These are phyloP conservation scores for Akebia trifoliata DNA, from an alignment of 164 flowering plant genomes.

Conservation along the genomic window DNA sequence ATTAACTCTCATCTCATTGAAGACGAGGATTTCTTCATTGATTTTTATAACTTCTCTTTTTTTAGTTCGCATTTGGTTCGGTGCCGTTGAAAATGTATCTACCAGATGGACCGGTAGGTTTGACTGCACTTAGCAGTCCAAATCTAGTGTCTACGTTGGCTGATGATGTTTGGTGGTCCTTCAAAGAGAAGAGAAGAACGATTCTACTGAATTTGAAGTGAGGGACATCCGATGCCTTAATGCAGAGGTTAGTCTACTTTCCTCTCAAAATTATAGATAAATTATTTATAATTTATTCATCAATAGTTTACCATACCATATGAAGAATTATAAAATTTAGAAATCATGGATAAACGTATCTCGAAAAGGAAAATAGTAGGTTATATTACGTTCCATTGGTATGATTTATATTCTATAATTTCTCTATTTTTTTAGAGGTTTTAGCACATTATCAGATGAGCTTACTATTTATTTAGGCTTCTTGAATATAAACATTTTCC, in stretches of 20 bases:
- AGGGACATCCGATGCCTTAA: constrained; percentile 68
- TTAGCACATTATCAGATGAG: too few relatives aligned
- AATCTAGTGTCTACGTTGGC: constrained; percentile 56
- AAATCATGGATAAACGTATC: too few relatives aligned
- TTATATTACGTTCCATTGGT: too few relatives aligned
- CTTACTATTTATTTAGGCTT: too few relatives aligned
- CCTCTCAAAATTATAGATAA: too few relatives aligned
- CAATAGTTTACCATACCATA: not conserved
- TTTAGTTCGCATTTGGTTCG: constrained; percentile 67
- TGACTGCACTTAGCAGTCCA: constrained; percentile 54
- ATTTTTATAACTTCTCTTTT: not conserved
- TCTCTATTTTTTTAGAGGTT: too few relatives aligned
- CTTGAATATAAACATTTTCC: not conserved
- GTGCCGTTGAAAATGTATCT: constrained; percentile 89
- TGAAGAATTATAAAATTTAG: not conserved
- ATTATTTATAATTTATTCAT: not conserved
- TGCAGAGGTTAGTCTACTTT: constrained; percentile 58
- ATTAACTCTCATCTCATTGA: too few relatives aligned
- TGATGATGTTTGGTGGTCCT: constrained; percentile 46
- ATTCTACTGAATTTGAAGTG: constrained; percentile 51
- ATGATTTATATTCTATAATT: too few relatives aligned
- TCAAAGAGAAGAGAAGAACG: constrained; percentile 50
- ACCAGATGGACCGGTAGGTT: constrained; percentile 94
- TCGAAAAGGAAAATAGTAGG: too few relatives aligned
- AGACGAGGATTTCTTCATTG: not conserved